phyloP scores from a whole-genome alignment of 495 filamentous ascomycete genomes.

The Neurospora terricola region DNA sequence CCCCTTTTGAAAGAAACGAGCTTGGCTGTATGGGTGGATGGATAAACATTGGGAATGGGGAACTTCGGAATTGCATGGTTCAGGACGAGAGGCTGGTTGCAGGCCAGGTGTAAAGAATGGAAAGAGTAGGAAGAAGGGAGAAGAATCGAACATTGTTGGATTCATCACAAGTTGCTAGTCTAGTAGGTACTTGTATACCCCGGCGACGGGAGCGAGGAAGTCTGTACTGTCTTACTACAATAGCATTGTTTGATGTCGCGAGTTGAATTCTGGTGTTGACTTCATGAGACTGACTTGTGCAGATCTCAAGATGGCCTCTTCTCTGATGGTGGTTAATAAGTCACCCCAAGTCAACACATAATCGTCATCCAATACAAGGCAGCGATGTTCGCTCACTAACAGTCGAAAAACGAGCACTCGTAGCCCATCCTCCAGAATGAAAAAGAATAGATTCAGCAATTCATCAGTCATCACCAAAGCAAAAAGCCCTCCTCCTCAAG shows the following conservation, averaged over 20 bases:
- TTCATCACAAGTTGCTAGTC: not conserved
- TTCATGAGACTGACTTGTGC: too few species aligned
- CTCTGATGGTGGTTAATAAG: too few species aligned
- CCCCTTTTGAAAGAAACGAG: not conserved
- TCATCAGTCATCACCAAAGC: not conserved
- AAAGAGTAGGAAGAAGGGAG: not conserved
- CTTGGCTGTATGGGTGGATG: not conserved
- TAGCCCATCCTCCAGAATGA: too few species aligned
- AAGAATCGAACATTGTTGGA: not conserved
- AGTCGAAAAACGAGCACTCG: too few species aligned
- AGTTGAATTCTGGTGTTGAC: too few species aligned
- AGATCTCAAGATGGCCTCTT: too few species aligned
- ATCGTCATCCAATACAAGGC: too few species aligned
- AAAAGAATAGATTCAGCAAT: too few species aligned
- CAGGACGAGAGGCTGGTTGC: not conserved
- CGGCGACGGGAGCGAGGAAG: not conserved
- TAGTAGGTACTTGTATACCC: not conserved
- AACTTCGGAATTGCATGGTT: not conserved
- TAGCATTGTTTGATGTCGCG: too few species aligned
- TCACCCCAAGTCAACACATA: too few species aligned
- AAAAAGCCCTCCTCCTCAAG: not conserved
- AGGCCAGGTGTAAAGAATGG: too few species aligned
- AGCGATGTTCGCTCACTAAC: too few species aligned
- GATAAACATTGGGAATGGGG: not conserved
- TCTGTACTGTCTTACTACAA: not conserved